Evolutionary conservation across 2,329 filamentous ascomycete genomes (phyloP), one percentile per base, ranked within the genome.

Genomic region (Talaromyces sp.): DNA sequence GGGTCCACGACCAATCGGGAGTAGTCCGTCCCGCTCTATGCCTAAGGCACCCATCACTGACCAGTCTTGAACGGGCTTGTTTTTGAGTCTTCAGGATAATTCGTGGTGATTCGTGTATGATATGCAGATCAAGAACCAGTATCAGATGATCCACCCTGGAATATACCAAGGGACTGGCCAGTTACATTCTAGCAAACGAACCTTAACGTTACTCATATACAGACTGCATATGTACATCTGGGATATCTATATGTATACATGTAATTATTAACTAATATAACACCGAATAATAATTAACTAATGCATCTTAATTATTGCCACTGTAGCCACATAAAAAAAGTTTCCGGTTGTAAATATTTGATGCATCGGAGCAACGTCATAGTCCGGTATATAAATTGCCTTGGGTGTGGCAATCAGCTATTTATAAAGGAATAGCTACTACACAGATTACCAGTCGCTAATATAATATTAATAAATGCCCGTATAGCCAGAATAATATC

Each of bases 161-260:
- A 23, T 23, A 23, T 23, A 23, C 23, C 23, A 23, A 23, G 23
- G 23, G 23, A 23, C 23, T 23, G 55, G 34, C 68, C 66, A 73
- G 44, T 68, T 67, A 28, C 60, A 62, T 0, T 61, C 63, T 42
- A 70, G 65, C 14, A n/a, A 2, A 7, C 36, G 2, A n/a, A 2
- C 27, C 18, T 28, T 28, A 9, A 51, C 18, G 27, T 27, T 14
- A 23, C 9, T 51, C 18, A 27, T 14, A 4, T 10, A 51, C 44
- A 28, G 16, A 40, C 36, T 40, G 6, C 14, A 40, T 8, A 33
- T 9, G 8, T 36, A 36, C 16, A 36, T 6, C 14, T n/a, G 23
- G 23, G 23, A 16, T n/a, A 14, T 16, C 34, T 16, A 40, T n/a
- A 40, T 40, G 16, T n/a, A 40, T 5, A 3, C 1, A n/a, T 40